phyloP scores from a whole-genome alignment of 2,329 filamentous ascomycete species.

The Talaromyces rugulosus region DNA sequence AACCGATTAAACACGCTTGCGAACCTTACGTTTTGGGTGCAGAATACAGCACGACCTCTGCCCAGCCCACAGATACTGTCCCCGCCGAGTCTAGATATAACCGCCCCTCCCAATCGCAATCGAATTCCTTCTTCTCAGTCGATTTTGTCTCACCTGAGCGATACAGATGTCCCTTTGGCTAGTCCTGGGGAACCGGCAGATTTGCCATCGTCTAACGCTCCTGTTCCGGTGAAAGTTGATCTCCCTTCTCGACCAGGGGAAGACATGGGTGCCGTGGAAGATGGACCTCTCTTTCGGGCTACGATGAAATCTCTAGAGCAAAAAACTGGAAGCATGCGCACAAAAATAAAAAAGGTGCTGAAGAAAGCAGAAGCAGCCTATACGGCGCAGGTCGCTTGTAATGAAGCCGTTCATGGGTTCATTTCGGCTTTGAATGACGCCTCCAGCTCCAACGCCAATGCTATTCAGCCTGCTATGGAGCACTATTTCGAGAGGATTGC shows the following conservation, averaged over 20 bases:
- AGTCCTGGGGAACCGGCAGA: constrained; percentile 29
- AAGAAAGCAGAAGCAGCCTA: constrained; percentile 90
- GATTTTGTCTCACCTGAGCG: constrained; percentile 75
- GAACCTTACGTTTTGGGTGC: constrained; percentile 92
- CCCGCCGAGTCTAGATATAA: constrained; percentile 68
- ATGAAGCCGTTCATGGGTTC: constrained; percentile 77
- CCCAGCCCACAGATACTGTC: constrained; percentile 56
- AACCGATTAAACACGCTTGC: constrained; percentile 85
- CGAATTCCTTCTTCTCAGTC: constrained; percentile 85
- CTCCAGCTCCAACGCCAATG: constrained; percentile 86
- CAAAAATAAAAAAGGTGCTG: constrained; percentile 92
- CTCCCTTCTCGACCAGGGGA: constrained; percentile 81
- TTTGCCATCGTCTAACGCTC: constrained; percentile 23
- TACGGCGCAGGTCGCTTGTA: constrained; percentile 73
- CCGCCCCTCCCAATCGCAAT: constrained; percentile 65
- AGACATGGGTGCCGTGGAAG: constrained; percentile 78
- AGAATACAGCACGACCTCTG: constrained; percentile 53
- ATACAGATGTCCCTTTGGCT: constrained; percentile 52
- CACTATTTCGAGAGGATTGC: constrained; percentile 98
- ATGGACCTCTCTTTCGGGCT: constrained; percentile 91
- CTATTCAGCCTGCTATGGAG: constrained; percentile 92
- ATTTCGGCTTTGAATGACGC: constrained; percentile 83
- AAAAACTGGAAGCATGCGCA: constrained; percentile 90
- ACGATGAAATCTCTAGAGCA: constrained; percentile 96
- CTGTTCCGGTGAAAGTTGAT: constrained; percentile 68